Evolutionary conservation across 1,139 yeast species (phyloP), one percentile per base, ranked within the genome.

Genomic region (Yamadazyma dendronema): DNA sequence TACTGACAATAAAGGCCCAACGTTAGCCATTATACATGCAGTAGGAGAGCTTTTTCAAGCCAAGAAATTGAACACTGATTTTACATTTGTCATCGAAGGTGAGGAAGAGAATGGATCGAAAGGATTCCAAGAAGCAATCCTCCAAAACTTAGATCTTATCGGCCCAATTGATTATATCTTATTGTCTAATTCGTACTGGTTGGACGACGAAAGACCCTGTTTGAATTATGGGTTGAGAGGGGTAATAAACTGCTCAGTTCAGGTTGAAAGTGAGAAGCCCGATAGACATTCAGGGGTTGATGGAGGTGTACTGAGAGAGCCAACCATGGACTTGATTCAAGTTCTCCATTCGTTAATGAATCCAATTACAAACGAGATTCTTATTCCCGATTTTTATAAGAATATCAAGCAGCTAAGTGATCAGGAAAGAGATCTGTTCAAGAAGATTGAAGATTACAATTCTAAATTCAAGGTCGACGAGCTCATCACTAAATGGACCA

Each of bases 251-350:
- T 84, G 89, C 2, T 69, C 81, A n/a, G 75, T 92, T 3, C 78
- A 77, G 28, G 72, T 92, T 12, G 66, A 69, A 37, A 81, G 90
- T 35, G 88, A 79, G 41, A 74, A 73, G 43, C 95, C 95, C 1
- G 97, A 92, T 61, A 70, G 95, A 43, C 98, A 92, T 54, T 88
- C 97, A 0, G 98, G 98, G 43, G 95, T 92, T 12, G 95, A 90
- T 61, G 98, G 98, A 33, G 98, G 97, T 41, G 82, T 84, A 8
- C 77, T 79, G 49, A 73, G 84, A 40, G 98, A 92, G 50, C 97
- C 98, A 2, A 81, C 95, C 0, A 78, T 87, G 67, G 97, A 92
- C 54, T 62, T 92, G 55, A 74, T 90, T 35, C 84, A 82, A 41
- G 54, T 90, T 13, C 62, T 90, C 27, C 74, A 92, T 7, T 74